Evolutionary conservation across 352 stramenopile genomes (phyloP).

Genomic region (Phytophthora agathidicida): DNA sequence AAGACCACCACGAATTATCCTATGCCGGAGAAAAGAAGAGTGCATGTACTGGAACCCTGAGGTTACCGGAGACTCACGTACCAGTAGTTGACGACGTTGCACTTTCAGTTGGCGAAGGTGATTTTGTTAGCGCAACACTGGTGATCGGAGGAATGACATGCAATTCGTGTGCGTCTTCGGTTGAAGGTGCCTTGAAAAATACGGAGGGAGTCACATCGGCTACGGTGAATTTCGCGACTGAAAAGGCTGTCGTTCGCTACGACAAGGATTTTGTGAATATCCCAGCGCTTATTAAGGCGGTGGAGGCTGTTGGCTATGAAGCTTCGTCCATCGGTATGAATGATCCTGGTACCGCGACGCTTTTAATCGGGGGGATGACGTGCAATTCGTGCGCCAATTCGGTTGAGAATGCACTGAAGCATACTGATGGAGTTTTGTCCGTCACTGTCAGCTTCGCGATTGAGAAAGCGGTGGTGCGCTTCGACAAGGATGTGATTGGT

Average conservation of each 20-base stretch:
- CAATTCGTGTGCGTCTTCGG: constrained; percentile 86
- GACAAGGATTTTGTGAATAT: constrained; percentile 64
- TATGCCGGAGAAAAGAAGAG: not conserved
- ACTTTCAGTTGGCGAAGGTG: constrained; percentile 48
- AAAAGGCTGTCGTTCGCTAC: constrained; percentile 74
- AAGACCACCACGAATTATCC: not conserved
- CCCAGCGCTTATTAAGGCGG: constrained; percentile 76
- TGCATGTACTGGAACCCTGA: not conserved
- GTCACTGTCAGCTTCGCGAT: constrained; percentile 82
- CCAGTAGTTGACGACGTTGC: constrained; percentile 48
- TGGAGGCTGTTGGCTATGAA: constrained; percentile 53
- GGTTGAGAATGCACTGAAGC: constrained; percentile 74
- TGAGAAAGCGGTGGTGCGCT: constrained; percentile 73
- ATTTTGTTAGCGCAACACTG: constrained; percentile 58
- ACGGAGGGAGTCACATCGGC: constrained; percentile 65
- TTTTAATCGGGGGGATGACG: constrained; percentile 87
- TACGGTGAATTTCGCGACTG: constrained; percentile 80
- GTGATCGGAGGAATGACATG: constrained; percentile 90
- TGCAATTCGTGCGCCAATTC: constrained; percentile 90
- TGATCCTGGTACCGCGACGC: constrained; percentile 50
- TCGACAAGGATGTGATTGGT: constrained; percentile 64
- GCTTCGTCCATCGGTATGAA: constrained; percentile 44
- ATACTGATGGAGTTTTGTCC: constrained; percentile 67
- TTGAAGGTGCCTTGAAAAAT: constrained; percentile 73
- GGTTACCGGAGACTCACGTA: not conserved